phyloP scores from a whole-genome alignment of 169 alveolate genomes.

The Eimeria brunetti region DNA sequence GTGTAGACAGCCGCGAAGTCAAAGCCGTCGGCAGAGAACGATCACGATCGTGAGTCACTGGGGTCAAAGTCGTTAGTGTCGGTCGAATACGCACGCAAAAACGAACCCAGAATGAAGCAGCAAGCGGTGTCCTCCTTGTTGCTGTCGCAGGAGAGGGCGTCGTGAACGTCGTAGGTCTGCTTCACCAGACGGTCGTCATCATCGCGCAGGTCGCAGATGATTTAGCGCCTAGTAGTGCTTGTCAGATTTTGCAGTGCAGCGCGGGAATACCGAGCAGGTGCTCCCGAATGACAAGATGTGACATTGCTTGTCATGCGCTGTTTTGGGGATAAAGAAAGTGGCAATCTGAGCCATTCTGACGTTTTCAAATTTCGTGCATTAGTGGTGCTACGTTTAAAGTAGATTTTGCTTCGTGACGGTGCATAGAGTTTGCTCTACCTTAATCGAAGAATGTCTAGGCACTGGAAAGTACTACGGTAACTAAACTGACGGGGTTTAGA shows the following conservation, averaged over 20 bases:
- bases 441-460: conserved; percentile 9
- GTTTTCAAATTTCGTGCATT: conserved; percentile 32
- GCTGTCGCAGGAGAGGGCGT: conserved; percentile 59
- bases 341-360: conserved; percentile 40
- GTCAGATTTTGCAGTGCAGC: conserved; percentile 44
- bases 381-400: conserved; percentile 55
- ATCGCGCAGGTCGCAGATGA: conserved; percentile 76
- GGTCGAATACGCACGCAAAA: not conserved
- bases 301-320: conserved; percentile 37
- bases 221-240: not conserved
- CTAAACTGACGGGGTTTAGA: conserved; percentile 38
- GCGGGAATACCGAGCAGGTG: not conserved
- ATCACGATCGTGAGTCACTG: conserved; percentile 59
- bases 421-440: not conserved
- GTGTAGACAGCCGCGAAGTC: conserved; percentile 68
- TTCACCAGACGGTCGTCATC: conserved; percentile 72
- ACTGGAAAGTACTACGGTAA: not conserved
- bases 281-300: conserved; percentile 2
- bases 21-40: conserved; percentile 59
- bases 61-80: not conserved
- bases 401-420: conserved; percentile 30
- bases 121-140: not conserved
- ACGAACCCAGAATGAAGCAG: not conserved
- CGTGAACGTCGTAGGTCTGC: conserved; percentile 76
- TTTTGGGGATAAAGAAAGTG: conserved; percentile 38